Percentiles rank a stretch among this genome's conserved stretches.
Conservation (phyloP, 257 asterid species). For the Fraxinus pennsylvanica region DNA sequence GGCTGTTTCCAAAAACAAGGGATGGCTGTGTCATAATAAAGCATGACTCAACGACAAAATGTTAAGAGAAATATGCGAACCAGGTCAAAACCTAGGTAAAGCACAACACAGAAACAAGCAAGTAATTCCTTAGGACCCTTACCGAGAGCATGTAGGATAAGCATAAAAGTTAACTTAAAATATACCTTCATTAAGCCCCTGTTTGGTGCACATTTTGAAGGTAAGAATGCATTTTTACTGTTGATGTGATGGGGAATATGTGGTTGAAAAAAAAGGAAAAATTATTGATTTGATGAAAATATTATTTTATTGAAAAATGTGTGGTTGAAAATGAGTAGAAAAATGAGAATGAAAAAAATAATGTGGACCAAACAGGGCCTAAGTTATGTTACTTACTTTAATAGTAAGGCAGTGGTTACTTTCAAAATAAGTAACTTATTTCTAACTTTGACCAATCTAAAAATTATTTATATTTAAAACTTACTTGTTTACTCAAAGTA, state of each 20-base stretch:
- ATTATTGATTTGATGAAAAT: too few relatives aligned
- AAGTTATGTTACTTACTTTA: background rate
- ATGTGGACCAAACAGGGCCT: too few relatives aligned
- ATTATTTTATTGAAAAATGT: too few relatives aligned
- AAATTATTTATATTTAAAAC: background rate
- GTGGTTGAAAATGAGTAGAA: too few relatives aligned
- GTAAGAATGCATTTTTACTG: too few relatives aligned
- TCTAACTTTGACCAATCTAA: background rate
- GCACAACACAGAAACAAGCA: background rate
- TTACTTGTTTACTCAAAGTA: background rate
- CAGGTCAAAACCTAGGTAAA: background rate
- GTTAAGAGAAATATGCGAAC: background rate
- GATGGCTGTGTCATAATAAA: conserved; percentile 42
- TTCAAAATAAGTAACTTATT: background rate
- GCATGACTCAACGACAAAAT: conserved; percentile 19
- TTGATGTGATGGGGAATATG: too few relatives aligned
- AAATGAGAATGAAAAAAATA: too few relatives aligned
- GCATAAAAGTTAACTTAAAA: background rate
- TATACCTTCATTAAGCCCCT: background rate
- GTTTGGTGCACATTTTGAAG: too few relatives aligned
- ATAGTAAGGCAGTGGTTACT: background rate
- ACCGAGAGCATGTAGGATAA: background rate
- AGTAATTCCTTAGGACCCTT: background rate
- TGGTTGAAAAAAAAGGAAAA: too few relatives aligned
- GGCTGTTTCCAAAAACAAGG: conserved; percentile 81